Base-by-base conservation (phyloP, 257 asterid species). In the Solanum clarkiae region DNA sequence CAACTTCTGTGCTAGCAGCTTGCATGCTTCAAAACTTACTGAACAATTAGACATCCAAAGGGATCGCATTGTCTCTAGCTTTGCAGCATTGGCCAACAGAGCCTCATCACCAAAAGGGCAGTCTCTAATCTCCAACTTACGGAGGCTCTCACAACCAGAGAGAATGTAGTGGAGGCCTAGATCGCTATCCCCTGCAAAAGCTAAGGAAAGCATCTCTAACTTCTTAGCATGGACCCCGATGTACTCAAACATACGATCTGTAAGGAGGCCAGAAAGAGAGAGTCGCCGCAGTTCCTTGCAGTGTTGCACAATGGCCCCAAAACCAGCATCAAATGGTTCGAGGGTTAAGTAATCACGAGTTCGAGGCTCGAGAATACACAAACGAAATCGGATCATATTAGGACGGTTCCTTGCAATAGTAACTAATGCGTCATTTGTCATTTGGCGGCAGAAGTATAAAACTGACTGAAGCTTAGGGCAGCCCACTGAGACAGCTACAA, bases 141-240 rank as follows among this genome's bases (percentile, higher is more conserved):
- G 49, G 20, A 85, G 87, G 72, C 85, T 85, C 36, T 56, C 84
- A 26, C 82, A 68, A 13, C 82, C 87, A 29, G 85, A 85, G 15
- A 87, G 74, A 68, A 84, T 86, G 36, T 55, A 71, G n/a, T 84
- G 84, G 47, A 87, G 80, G 18, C 32, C 80, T 20, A 42, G 32
- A 71, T 71, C 55, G 3, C 80, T 42, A 42, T 71, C 80, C 1
- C 80, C 32, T 0, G 6, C 32, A 71, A 1, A 71, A 42, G 18
- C 17, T 44, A 44, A 45, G 55, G 55, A 44, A n/a, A 71, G 80
- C 80, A 71, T 71, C 55, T 71, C 55, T 42, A 71, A 12, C 80
- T 42, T 71, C 80, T 44, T 6, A 44, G 80, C 55, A 71, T 71
- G 55, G 32, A 12, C 32, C 55, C 54, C 54, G 7, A 71, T 42